phyloP scores from a whole-genome alignment of 768 basidiomycete genomes.

The Pholiota conissans region DNA sequence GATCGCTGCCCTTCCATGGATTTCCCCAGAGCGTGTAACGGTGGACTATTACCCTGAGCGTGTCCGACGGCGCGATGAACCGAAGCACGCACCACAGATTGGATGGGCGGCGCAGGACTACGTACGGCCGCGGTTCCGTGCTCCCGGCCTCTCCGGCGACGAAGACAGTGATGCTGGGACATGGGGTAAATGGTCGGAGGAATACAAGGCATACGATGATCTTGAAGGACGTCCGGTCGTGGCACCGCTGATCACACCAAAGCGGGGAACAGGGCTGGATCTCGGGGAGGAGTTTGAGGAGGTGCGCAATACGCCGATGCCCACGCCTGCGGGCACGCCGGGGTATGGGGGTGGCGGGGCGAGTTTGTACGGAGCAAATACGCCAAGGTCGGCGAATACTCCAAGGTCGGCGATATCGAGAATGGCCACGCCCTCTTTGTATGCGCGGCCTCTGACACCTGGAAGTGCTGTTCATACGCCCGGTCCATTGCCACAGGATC shows the following conservation, averaged over 20 bases:
- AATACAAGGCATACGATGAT: not conserved
- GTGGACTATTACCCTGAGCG: constrained; percentile 43
- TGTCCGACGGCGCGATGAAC: constrained; percentile 13
- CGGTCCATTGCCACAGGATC: too few species aligned
- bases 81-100: constrained; percentile 22
- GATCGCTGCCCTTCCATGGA: constrained; percentile 46
- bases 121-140: not conserved
- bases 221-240: not conserved
- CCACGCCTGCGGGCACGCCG: not conserved
- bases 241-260: not conserved
- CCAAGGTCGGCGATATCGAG: not conserved
- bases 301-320: not conserved
- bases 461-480: not conserved
- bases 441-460: not conserved
- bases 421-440: not conserved
- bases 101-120: constrained; percentile 25
- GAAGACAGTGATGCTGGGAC: constrained; percentile 1
- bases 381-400: not conserved
- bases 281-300: constrained; percentile 6
- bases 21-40: constrained; percentile 39
- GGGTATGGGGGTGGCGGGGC: not conserved
- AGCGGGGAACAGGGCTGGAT: not conserved
- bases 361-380: not conserved
- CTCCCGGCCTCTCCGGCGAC: not conserved
- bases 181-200: not conserved